Base-by-base conservation (phyloP, 305 asterid genomes). In the Nicotiana rustica region DNA sequence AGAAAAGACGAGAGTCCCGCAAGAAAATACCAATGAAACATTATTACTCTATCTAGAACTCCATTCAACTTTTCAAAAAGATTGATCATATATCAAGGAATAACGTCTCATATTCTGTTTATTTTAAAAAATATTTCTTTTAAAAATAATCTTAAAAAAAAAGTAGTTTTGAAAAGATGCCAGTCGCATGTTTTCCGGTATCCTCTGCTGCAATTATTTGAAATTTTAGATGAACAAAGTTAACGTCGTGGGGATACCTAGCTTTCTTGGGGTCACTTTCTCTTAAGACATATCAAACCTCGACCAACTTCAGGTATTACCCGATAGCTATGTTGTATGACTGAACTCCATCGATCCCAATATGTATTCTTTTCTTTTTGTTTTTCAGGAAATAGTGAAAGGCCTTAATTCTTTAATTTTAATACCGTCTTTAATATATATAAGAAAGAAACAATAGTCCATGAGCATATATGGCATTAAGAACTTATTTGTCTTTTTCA, bases 181-280 rank as follows among this genome's bases (percentile, higher is more conserved):
- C 41, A 6, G 41, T 71, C 44, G 57, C 78, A 71, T 19, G 78
- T 70, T 71, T 17, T 44, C 38, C 44, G 36, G 60, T 71, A 71
- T 35, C 7, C 7, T 36, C 44, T 71, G 38, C 13, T 71, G 14
- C 13, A 47, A 47, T 71, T 47, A 47, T 47, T 21, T 36, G 41
- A 36, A 36, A 36, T 10, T 47, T 8, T 47, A 47, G 14, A 47
- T 2, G 56, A 47, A 47, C 2, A 47, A 47, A 47, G 56, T 10
- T 10, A 47, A 47, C 14, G 10, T 10, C 56, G 56, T 47, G 61
- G 47, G 79, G 62, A 47, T 47, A 47, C 79, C 79, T 47, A 47
- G 21, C 79, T 21, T 41, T 12, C 18, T 41, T 25, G 6, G 9
- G 61, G 41, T 47, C 62, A 47, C 61, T 71, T 47, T 71, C 79